These are phyloP conservation scores for Thuidium tamariscinum DNA, from an alignment of 225 moss, liverwort and hornwort species.

Conservation along the genomic window DNA sequence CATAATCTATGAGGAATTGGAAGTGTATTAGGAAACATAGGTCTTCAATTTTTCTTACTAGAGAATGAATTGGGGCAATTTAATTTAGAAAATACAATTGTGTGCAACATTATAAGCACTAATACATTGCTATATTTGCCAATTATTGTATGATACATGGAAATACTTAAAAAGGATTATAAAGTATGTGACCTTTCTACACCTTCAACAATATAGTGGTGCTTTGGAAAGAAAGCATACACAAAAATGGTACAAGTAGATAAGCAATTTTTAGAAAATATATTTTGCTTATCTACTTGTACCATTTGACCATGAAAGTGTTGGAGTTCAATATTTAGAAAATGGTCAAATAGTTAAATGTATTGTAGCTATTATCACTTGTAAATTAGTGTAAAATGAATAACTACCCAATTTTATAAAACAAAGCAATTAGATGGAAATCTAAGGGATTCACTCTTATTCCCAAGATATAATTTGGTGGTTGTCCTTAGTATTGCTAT, in stretches of 20 bases:
- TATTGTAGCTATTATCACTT: no score
- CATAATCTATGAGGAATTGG: neutral
- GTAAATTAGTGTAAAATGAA: no score
- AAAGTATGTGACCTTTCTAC: accelerated
- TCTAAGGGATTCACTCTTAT: no score
- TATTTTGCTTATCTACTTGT: no score
- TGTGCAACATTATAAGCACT: neutral
- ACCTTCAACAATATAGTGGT: accelerated
- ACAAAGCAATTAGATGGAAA: no score
- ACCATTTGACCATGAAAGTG: no score
- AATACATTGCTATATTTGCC: neutral
- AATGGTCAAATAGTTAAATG: no score
- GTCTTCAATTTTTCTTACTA: neutral
- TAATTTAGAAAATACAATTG: neutral
- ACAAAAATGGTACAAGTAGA: neutral
- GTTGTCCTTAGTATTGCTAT: no score
- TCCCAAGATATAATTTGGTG: no score
- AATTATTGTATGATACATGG: neutral
- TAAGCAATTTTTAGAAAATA: neutral
- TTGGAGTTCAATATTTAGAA: no score
- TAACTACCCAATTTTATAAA: no score
- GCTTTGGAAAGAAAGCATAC: accelerated
- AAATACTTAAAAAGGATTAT: neutral
- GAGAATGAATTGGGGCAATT: neutral
- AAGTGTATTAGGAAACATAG: neutral